phyloP scores from a whole-genome alignment of 2,329 filamentous ascomycete genomes.

The Claviceps sp. region DNA sequence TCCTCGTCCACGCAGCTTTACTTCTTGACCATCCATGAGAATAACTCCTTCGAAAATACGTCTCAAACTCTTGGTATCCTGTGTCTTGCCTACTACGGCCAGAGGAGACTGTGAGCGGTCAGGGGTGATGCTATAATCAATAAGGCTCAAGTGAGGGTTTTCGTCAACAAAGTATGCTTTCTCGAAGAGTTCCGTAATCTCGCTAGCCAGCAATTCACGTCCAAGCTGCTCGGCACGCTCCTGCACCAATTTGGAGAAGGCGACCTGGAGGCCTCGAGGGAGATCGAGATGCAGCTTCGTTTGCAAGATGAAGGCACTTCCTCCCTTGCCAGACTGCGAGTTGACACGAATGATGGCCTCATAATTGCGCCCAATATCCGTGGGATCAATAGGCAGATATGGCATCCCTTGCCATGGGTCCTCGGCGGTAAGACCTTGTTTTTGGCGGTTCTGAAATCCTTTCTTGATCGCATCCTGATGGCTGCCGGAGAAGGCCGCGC shows the following conservation, averaged over 20 bases:
- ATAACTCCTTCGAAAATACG: slow-evolving; percentile 78
- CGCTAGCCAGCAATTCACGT: slow-evolving; percentile 68
- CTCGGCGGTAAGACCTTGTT: slow-evolving; percentile 43
- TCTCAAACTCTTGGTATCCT: slow-evolving; percentile 64
- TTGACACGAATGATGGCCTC: slow-evolving; percentile 97
- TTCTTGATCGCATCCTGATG: slow-evolving; percentile 97
- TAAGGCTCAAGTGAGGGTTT: slow-evolving; percentile 71
- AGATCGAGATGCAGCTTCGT: slow-evolving; percentile 82
- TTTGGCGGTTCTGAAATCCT: slow-evolving; percentile 61
- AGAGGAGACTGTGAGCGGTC: slow-evolving; percentile 68
- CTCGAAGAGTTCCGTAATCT: slow-evolving; percentile 84
- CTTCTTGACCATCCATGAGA: slow-evolving; percentile 67
- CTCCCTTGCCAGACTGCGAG: slow-evolving; percentile 89
- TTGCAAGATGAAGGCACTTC: slow-evolving; percentile 86
- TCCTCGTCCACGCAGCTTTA: slow-evolving; percentile 64
- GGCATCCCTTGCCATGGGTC: slow-evolving; percentile 65
- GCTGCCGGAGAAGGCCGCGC: slow-evolving; percentile 79
- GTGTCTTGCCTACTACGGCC: slow-evolving; percentile 55
- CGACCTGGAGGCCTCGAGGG: slow-evolving; percentile 81
- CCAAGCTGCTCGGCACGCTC: slow-evolving; percentile 64
- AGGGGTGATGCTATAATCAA: slow-evolving; percentile 84
- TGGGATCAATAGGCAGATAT: slow-evolving; percentile 83
- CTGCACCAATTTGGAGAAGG: slow-evolving; percentile 82
- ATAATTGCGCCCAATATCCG: slow-evolving; percentile 92
- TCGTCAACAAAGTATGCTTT: slow-evolving; percentile 71